Evolutionary conservation across 805 yeast genomes (phyloP).

Genomic region (Candida wancherniae): DNA sequence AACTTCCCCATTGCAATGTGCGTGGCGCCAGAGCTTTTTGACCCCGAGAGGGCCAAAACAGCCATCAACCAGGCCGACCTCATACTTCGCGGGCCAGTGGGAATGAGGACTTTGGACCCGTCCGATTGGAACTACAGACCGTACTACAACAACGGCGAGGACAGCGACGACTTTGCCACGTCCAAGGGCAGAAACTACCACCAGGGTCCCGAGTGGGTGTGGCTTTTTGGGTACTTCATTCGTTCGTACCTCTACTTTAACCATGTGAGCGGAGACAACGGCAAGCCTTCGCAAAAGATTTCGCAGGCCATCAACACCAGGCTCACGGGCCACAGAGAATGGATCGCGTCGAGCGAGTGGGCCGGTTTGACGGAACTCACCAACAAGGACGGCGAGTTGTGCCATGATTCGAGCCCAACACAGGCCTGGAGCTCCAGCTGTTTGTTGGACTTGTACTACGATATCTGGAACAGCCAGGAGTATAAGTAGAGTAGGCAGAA

Average conservation of each 20-base stretch:
- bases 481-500: too few relatives aligned
- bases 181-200: slow-evolving; percentile 95
- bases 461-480: slow-evolving; percentile 36
- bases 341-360: slow-evolving; percentile 81
- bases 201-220: slow-evolving; percentile 99
- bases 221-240: slow-evolving; percentile 84
- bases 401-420: slow-evolving; percentile 87
- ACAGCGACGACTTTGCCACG: slow-evolving; percentile 82
- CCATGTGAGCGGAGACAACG: slow-evolving; percentile 30
- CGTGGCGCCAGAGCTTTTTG: slow-evolving; percentile 92
- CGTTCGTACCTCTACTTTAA: slow-evolving; percentile 67
- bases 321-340: slow-evolving; percentile 57
- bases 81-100: slow-evolving; percentile 79
- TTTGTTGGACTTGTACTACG: slow-evolving; percentile 72
- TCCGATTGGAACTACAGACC: slow-evolving; percentile 90
- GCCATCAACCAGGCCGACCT: slow-evolving; percentile 71
- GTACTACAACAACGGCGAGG: slow-evolving; percentile 74
- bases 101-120: slow-evolving; percentile 91
- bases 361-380: slow-evolving; percentile 92
- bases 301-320: slow-evolving; percentile 58
- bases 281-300: slow-evolving; percentile 47
- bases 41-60: slow-evolving; percentile 50
- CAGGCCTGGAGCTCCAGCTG: slow-evolving; percentile 97
- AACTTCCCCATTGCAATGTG: slow-evolving; percentile 89
- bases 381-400: slow-evolving; percentile 76